A percentile compares a stretch with the other conserved stretches of the same genome.
phyloP scores from a whole-genome alignment of 2,329 filamentous ascomycete genomes.

The Annulohypoxylon truncatum region DNA sequence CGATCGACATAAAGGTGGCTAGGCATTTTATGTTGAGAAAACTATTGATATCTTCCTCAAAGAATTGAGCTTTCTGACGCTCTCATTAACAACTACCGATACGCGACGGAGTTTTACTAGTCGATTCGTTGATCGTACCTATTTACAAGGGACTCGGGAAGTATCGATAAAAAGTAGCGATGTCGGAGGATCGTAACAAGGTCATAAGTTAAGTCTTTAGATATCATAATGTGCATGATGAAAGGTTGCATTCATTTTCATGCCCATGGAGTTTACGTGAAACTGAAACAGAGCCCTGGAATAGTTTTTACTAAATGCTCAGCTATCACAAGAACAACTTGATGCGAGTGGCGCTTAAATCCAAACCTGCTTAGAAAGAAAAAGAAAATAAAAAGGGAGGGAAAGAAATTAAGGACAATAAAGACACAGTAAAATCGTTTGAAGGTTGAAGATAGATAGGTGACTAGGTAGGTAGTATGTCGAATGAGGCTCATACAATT shows the following conservation, averaged over 20 bases:
- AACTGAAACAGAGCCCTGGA: constrained; percentile 13
- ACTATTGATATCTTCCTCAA: background rate
- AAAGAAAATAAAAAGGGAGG: background rate
- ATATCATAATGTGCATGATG: constrained; percentile 14
- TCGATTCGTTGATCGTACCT: background rate
- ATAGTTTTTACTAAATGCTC: background rate
- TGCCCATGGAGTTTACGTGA: constrained; percentile 7
- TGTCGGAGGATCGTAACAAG: background rate
- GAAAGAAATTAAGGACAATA: no score
- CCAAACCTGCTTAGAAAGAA: background rate
- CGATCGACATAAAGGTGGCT: background rate
- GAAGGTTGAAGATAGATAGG: background rate
- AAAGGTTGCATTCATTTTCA: constrained; percentile 16
- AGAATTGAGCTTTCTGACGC: background rate
- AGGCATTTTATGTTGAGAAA: background rate
- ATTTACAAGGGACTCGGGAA: background rate
- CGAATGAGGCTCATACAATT: background rate
- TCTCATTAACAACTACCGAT: background rate
- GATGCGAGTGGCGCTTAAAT: background rate
- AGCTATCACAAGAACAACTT: background rate
- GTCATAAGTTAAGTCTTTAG: background rate
- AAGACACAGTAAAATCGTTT: background rate
- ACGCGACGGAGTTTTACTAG: background rate
- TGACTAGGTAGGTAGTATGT: no score
- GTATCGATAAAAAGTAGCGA: background rate